Conservation (phyloP, 2,329 filamentous ascomycete species). For the Talaromyces sp. region DNA sequence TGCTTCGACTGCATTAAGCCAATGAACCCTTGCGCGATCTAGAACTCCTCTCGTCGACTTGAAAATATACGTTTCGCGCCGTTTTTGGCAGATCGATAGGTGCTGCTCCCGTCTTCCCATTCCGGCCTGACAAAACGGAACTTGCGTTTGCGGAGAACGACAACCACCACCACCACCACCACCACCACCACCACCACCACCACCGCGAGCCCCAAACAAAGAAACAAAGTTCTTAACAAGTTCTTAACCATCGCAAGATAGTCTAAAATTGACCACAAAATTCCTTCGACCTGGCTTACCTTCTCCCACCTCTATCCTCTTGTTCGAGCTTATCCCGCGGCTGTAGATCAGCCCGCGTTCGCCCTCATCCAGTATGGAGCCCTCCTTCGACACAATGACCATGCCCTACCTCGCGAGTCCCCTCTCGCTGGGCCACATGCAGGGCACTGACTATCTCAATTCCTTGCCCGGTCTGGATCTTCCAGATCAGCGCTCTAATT, state of each 20-base stretch:
- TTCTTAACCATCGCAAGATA: not conserved
- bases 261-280: not conserved
- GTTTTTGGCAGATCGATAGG: conserved; percentile 8
- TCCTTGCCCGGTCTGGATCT: conserved; percentile 53
- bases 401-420: conserved; percentile 62
- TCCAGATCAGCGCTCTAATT: conserved; percentile 58
- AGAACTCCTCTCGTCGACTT: not conserved
- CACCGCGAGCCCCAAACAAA: conserved; percentile 1
- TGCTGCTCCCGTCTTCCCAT: conserved; percentile 11
- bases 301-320: not conserved
- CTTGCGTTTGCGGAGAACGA: conserved; percentile 13
- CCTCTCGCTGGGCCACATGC: conserved; percentile 54
- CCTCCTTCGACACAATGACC: conserved; percentile 58
- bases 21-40: not conserved
- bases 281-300: conserved; percentile 4
- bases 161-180: not conserved
- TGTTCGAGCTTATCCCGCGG: conserved; percentile 9
- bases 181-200: no score
- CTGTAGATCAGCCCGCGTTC: conserved; percentile 8
- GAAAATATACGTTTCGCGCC: not conserved
- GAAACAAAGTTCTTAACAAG: not conserved
- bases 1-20: not conserved
- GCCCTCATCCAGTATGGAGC: conserved; percentile 43
- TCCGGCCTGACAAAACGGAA: conserved; percentile 9
- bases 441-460: conserved; percentile 47